Conservation (phyloP, 2,329 filamentous ascomycete species). For the Aspergillus quadrilineatus region DNA sequence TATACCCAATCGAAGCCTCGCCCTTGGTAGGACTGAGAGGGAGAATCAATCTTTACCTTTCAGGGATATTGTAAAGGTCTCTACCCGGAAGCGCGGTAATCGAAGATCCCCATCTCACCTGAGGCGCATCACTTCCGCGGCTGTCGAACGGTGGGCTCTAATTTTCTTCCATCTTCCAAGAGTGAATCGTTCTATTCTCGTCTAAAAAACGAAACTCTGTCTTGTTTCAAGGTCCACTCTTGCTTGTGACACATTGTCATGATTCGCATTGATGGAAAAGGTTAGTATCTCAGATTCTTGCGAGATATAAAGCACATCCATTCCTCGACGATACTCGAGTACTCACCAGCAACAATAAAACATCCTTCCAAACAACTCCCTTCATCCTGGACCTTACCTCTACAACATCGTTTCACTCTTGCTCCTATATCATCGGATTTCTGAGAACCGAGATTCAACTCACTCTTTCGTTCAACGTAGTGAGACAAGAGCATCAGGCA, state of each 20-base stretch:
- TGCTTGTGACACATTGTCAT: slow-evolving; percentile 16
- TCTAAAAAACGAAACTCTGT: slow-evolving; percentile 6
- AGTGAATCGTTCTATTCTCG: slow-evolving; percentile 11
- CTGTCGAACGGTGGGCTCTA: not conserved
- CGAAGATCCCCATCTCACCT: slow-evolving; percentile 22
- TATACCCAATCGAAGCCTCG: slow-evolving; percentile 9
- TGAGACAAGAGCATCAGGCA: not conserved
- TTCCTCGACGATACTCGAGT: not conserved
- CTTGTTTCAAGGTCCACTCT: slow-evolving; percentile 7
- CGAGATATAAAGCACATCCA: not conserved
- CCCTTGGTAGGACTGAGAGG: slow-evolving; percentile 6
- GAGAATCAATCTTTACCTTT: slow-evolving; percentile 5
- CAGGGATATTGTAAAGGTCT: slow-evolving; percentile 4
- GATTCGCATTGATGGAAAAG: slow-evolving; percentile 6
- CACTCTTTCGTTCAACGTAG: too few species aligned
- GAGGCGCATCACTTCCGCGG: slow-evolving; percentile 4
- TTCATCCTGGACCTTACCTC: not conserved
- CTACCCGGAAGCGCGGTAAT: slow-evolving; percentile 11
- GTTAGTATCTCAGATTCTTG: not conserved
- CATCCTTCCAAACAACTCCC: not conserved
- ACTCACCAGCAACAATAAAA: not conserved
- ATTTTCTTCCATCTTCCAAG: slow-evolving; percentile 4
- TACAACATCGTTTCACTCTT: too few species aligned
- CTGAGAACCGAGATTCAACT: too few species aligned
- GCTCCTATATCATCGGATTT: too few species aligned